Evolutionary conservation across 1,284 basidiomycete species (phyloP), one percentile per base, ranked within the genome.

Genomic region (Mycosarcoma mackinlayi): DNA sequence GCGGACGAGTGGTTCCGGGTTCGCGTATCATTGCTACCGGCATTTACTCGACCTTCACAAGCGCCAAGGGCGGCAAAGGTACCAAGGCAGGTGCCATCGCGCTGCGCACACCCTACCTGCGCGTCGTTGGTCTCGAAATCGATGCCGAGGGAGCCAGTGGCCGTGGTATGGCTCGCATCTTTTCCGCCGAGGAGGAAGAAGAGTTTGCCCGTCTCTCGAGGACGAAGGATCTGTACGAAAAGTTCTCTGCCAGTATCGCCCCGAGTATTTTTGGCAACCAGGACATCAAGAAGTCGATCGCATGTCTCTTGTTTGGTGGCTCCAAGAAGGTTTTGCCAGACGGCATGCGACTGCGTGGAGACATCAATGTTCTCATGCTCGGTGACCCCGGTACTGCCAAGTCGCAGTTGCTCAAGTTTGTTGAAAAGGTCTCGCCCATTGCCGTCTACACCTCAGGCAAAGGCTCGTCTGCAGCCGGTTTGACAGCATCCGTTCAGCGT

Each of bases 381-480:
- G 95, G 95, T 84, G 95, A 98, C 83, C 95, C 96, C 10, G 96
- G 95, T 85, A 98, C 95, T 7, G 95, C 95, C 51, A 98, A 98
- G 84, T 93, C 91, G 85, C 95, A 98, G 80, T 85, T 98, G 70
- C 88, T 98, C 68, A 98, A 98, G 83, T 98, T 98, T 75, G 96
- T 98, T 9, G 96, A 98, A 83, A 98, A 98, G 87, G 93, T 91
- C 47, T 93, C 95, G 1, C 95, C 96, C 0, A 94, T 98, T 68
- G 92, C 94, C 0, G 96, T 98, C 1, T 98, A 98, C 83, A 98
- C 95, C 0, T 96, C 94, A 11, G 96, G 95, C 5, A 98, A 98
- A 83, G 96, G 95, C 53, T 94, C 93, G 8, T 95, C 92, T 84
- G 95, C 96, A 7, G 95, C 95, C 39, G 95, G 95, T 91, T 84